These are phyloP conservation scores for Areca catechu DNA, from an alignment of 176 grass and related monocot genomes.

Conservation along the genomic window DNA sequence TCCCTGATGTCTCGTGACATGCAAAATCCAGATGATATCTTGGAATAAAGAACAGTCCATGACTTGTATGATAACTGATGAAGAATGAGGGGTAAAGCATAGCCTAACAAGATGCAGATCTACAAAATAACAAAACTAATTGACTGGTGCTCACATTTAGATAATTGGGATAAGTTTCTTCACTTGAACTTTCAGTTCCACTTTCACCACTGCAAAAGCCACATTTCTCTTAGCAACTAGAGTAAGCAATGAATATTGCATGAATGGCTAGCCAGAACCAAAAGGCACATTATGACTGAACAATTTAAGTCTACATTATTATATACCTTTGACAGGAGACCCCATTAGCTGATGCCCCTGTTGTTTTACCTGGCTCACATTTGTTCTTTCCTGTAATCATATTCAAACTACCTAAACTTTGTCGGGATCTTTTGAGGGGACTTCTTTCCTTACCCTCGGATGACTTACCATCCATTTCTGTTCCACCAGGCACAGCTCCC, in stretches of 20 bases:
- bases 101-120: too few relatives aligned
- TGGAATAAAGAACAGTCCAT: too few relatives aligned
- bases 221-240: conserved; percentile 1
- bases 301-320: background rate
- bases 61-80: too few relatives aligned
- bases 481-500: conserved; percentile 35
- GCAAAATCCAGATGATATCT: too few relatives aligned
- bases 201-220: conserved; percentile 63
- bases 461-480: conserved; percentile 58
- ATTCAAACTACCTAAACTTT: conserved; percentile 95
- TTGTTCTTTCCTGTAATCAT: conserved; percentile 79
- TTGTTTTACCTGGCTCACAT: conserved; percentile 48
- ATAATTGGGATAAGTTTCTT: conserved; percentile 80
- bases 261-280: too few relatives aligned
- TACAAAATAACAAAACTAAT: background rate
- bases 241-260: too few relatives aligned
- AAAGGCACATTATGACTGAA: too few relatives aligned
- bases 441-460: conserved; percentile 77
- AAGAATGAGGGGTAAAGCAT: too few relatives aligned
- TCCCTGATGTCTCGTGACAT: too few relatives aligned
- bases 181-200: conserved; percentile 75
- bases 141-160: conserved; percentile 51
- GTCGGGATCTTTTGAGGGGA: conserved; percentile 73
- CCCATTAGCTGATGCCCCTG: conserved; percentile 62
- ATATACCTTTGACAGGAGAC: conserved; percentile 67